phyloP scores from a whole-genome alignment of 352 stramenopile genomes.

The Globisporangium radiosum region DNA sequence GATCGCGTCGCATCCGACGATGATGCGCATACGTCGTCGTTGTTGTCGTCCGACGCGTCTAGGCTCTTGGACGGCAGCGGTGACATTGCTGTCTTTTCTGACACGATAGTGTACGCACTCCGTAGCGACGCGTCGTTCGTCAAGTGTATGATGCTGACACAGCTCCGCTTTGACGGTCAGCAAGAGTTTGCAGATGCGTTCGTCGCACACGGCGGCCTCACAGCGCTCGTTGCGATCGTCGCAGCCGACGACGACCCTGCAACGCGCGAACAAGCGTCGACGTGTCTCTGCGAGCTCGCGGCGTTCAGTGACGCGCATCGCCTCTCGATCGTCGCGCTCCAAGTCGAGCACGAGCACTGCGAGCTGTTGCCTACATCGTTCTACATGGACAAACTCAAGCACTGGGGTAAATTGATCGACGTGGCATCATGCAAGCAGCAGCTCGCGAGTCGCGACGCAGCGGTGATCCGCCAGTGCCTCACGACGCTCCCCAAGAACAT shows the following conservation, averaged over 20 bases:
- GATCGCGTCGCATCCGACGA: too few species aligned
- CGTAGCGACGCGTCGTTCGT: neutral
- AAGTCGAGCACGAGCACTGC: slow-evolving; percentile 1
- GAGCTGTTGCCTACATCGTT: neutral
- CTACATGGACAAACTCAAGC: neutral
- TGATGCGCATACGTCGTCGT: too few species aligned
- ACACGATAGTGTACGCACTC: neutral
- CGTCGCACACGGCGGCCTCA: neutral
- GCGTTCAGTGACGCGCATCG: neutral
- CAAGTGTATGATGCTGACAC: neutral
- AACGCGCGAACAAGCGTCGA: neutral
- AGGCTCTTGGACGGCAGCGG: neutral
- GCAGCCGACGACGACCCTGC: neutral
- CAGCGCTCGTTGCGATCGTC: neutral
- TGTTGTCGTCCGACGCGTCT: too few species aligned
- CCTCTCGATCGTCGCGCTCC: neutral
- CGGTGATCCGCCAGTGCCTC: neutral
- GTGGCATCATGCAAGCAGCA: neutral
- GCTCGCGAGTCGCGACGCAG: slow-evolving; percentile 1
- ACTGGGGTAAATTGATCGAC: neutral
- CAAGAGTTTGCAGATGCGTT: neutral
- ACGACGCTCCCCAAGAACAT: slow-evolving; percentile 4
- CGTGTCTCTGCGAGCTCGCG: neutral
- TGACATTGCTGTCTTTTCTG: neutral
- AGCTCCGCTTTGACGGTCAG: neutral